Conservation (phyloP, 1,139 yeast species). For the Taphrina wiesneri region DNA sequence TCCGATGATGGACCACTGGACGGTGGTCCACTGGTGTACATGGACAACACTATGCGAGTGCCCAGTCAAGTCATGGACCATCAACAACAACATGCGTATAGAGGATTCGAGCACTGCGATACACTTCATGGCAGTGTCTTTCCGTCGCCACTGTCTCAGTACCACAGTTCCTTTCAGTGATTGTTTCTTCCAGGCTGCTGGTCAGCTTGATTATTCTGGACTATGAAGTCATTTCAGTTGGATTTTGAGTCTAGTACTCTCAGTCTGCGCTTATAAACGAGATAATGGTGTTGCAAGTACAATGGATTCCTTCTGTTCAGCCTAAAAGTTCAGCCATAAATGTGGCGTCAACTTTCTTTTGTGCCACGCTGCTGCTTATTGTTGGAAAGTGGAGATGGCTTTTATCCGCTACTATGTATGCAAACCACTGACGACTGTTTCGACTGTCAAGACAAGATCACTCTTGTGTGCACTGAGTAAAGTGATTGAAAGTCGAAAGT, state of each 20-base stretch:
- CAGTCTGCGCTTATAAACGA: background rate
- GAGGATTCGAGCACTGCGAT: background rate
- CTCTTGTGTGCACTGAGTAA: background rate
- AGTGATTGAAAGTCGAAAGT: no score
- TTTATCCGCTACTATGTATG: no score
- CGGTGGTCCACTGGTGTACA: background rate
- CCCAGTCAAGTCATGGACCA: background rate
- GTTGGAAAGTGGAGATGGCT: no score
- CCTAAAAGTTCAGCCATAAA: background rate
- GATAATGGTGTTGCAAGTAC: background rate
- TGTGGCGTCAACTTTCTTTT: background rate
- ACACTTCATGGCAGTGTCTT: background rate
- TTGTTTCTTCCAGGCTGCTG: background rate
- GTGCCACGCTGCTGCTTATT: background rate
- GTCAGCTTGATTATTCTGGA: background rate
- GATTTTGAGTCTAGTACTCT: no score
- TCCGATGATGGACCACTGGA: background rate
- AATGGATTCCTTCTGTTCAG: background rate
- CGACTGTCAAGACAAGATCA: no score
- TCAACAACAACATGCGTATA: background rate
- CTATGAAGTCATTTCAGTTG: no score
- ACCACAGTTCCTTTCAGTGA: background rate
- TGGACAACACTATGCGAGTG: background rate
- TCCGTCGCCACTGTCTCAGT: background rate
- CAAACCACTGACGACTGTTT: no score